These are phyloP conservation scores for Cadophora sp. DNA, from an alignment of 2,329 filamentous ascomycete genomes.

Conservation along the genomic window DNA sequence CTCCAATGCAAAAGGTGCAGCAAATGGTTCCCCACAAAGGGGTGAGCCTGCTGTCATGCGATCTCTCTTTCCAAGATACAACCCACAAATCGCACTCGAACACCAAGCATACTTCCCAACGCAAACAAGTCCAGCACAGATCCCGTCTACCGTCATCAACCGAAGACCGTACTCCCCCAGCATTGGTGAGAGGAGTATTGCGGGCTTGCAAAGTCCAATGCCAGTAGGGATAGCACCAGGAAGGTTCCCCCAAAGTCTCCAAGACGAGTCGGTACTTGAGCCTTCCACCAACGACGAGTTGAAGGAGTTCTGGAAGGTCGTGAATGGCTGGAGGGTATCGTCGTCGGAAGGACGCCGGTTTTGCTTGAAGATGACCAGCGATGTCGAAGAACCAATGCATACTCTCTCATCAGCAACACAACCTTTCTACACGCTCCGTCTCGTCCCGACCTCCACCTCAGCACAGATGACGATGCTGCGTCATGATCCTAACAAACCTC, in stretches of 20 bases:
- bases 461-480: constrained; percentile 65
- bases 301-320: constrained; percentile 70
- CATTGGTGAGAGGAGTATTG: constrained; percentile 37
- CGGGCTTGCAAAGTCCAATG: constrained; percentile 41
- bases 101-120: constrained; percentile 76
- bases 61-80: constrained; percentile 80
- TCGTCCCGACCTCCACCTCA: constrained; percentile 68
- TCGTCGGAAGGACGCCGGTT: constrained; percentile 63
- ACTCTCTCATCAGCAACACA: constrained; percentile 66
- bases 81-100: constrained; percentile 68
- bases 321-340: constrained; percentile 73
- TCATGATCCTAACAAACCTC: constrained; percentile 64
- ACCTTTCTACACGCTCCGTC: constrained; percentile 71
- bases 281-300: constrained; percentile 60
- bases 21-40: constrained; percentile 38
- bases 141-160: constrained; percentile 70
- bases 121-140: constrained; percentile 66
- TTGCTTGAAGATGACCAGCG: constrained; percentile 62
- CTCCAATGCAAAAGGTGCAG: constrained; percentile 59
- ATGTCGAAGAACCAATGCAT: constrained; percentile 68
- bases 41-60: constrained; percentile 55
- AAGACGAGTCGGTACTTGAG: constrained; percentile 40
- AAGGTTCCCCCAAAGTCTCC: constrained; percentile 38
- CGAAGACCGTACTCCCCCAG: constrained; percentile 62
- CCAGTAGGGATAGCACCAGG: constrained; percentile 37